phyloP scores from a whole-genome alignment of 331 rosid genomes.

The Ulmus americana region DNA sequence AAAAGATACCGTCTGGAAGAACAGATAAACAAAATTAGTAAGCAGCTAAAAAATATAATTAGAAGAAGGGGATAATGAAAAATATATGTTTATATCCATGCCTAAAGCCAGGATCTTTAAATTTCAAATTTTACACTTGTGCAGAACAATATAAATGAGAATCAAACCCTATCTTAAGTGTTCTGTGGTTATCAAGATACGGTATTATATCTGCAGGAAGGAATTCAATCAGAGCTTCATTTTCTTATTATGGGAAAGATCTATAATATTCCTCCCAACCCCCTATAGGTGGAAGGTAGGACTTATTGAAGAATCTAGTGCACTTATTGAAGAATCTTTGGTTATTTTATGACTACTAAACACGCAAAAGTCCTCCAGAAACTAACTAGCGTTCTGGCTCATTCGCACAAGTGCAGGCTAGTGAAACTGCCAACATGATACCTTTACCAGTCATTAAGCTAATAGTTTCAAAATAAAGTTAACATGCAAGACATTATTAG shows the following conservation, averaged over 20 bases:
- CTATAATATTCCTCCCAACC: too few relatives aligned
- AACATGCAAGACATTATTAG: too few relatives aligned
- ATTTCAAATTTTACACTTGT: background rate
- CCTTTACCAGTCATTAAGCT: background rate
- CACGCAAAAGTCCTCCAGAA: too few relatives aligned
- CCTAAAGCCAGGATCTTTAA: background rate
- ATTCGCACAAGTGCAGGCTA: background rate
- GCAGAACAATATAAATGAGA: background rate
- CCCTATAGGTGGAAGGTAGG: too few relatives aligned
- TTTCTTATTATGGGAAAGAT: too few relatives aligned
- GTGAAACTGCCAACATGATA: background rate
- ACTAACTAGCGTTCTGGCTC: background rate
- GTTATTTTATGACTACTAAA: too few relatives aligned
- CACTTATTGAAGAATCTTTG: too few relatives aligned
- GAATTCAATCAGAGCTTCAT: too few relatives aligned
- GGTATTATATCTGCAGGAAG: too few relatives aligned
- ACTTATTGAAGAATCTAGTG: too few relatives aligned
- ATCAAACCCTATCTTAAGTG: background rate
- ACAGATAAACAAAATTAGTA: slow-evolving; percentile 24
- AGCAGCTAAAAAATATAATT: slow-evolving; percentile 14
- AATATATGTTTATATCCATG: background rate
- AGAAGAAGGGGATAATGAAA: slow-evolving; percentile 16
- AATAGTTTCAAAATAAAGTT: background rate
- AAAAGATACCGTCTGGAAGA: slow-evolving; percentile 88
- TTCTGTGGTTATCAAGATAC: background rate